Evolutionary conservation across 2,329 filamentous ascomycete genomes (phyloP).

Genomic region (Fonsecaea monophora): DNA sequence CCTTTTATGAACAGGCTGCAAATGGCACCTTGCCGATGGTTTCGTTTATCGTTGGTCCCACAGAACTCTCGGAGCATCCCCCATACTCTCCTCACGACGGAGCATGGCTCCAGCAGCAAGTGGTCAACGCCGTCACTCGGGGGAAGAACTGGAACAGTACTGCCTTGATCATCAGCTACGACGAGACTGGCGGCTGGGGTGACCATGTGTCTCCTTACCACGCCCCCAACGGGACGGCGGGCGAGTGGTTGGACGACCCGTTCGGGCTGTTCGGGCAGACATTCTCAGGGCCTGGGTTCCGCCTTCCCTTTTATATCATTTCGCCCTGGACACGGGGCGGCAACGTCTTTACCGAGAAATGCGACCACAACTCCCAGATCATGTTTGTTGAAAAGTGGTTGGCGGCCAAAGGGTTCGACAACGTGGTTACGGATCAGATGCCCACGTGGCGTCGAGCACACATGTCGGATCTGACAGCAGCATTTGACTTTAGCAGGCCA

Average conservation of each 20-base stretch:
- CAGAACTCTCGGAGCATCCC: constrained; percentile 61
- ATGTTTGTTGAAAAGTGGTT: constrained; percentile 62
- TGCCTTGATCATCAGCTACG: constrained; percentile 59
- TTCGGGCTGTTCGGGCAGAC: constrained; percentile 52
- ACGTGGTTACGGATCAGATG: constrained; percentile 53
- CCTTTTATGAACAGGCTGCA: constrained; percentile 59
- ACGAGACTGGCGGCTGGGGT: constrained; percentile 62
- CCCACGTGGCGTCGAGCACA: constrained; percentile 55
- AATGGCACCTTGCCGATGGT: constrained; percentile 60
- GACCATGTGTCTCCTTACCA: constrained; percentile 63
- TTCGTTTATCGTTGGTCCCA: constrained; percentile 59
- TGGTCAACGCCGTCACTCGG: constrained; percentile 59
- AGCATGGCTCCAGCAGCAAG: constrained; percentile 61
- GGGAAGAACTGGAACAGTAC: constrained; percentile 59
- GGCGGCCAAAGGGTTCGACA: constrained; percentile 50
- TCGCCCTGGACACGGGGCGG: constrained; percentile 63
- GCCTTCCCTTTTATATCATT: constrained; percentile 62
- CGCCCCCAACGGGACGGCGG: constrained; percentile 56
- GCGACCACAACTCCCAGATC: constrained; percentile 64
- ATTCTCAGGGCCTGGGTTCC: constrained; percentile 56
- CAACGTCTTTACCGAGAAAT: constrained; percentile 61
- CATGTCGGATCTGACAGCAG: constrained; percentile 58
- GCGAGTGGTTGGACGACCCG: constrained; percentile 61
- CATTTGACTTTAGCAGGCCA: constrained; percentile 56
- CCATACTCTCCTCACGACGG: constrained; percentile 62